Evolutionary conservation across 2,329 filamentous ascomycete species (phyloP).

Genomic region (Ophiosphaerella narmari): DNA sequence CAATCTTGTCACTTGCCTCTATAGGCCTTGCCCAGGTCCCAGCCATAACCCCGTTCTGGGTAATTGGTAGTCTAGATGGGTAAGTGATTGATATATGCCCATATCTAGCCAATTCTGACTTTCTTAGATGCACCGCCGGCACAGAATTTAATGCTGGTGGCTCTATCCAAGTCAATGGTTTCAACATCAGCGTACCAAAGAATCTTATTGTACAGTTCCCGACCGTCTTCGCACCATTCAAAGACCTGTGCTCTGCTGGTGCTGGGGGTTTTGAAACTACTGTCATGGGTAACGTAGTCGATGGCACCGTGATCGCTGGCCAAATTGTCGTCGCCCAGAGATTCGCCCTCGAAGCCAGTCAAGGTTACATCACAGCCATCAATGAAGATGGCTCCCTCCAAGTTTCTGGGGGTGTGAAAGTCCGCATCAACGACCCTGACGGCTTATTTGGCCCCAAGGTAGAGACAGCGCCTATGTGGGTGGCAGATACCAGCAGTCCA

Average conservation of each 20-base stretch:
- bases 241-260: slow-evolving; percentile 30
- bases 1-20: slow-evolving; percentile 24
- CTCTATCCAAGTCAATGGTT: slow-evolving; percentile 52
- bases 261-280: slow-evolving; percentile 30
- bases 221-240: slow-evolving; percentile 52
- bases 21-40: slow-evolving; percentile 26
- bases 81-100: slow-evolving; percentile 7
- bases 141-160: slow-evolving; percentile 53
- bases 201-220: slow-evolving; percentile 58
- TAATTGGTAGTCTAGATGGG: slow-evolving; percentile 36
- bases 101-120: not conserved
- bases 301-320: slow-evolving; percentile 45
- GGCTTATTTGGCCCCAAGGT: slow-evolving; percentile 45
- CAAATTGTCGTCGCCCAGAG: slow-evolving; percentile 45
- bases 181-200: slow-evolving; percentile 53
- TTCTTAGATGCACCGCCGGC: slow-evolving; percentile 23
- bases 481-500: slow-evolving; percentile 56
- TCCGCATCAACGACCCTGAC: slow-evolving; percentile 54
- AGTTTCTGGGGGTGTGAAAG: slow-evolving; percentile 44
- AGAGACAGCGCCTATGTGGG: slow-evolving; percentile 47
- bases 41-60: slow-evolving; percentile 27
- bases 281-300: slow-evolving; percentile 48
- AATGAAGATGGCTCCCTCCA: slow-evolving; percentile 43
- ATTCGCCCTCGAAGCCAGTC: slow-evolving; percentile 42
- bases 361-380: slow-evolving; percentile 45